Evolutionary conservation across 2,329 filamentous ascomycete genomes (phyloP), one percentile per base, ranked within the genome.

Genomic region (Pseudogymnoascus sp.): DNA sequence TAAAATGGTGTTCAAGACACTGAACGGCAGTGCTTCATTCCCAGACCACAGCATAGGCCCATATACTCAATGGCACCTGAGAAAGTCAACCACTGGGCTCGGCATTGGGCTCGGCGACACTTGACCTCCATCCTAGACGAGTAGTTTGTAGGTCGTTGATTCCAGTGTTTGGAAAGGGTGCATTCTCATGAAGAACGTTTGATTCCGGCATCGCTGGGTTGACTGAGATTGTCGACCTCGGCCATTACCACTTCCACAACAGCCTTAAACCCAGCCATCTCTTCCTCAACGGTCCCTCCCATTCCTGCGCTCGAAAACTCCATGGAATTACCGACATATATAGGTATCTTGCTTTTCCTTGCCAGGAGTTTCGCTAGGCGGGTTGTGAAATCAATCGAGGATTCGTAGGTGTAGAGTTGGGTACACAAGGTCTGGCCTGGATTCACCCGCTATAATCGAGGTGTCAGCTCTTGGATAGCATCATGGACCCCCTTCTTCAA

Each of bases 311-410:
- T 85, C 13, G 84, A 83, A 67, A 97, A 86, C 68, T 87, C 91
- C 70, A 96, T 86, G 35, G 92, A 96, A 73, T 90, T 96, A 21
- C 90, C 90, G 17, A 97, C 90, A 74, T 97, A 97, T n/a, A 90
- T 87, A 0, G 92, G 92, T 66, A 86, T 83, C 33, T 82, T 79
- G 28, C 87, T 83, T 69, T 85, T 88, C 62, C 86, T 84, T n/a
- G 89, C 90, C 13, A 97, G 76, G 1, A 96, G 82, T 74, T 90
- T 95, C 1, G 95, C 91, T 65, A 97, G 77, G 5, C 95, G 85
- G 1, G 87, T 90, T 1, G 93, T 88, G 74, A 97, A 96, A 74
- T 97, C 95, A 57, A 96, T 76, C 8, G 89, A 93, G 4, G 84
- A 80, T 70, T 91, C 86, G 31, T 88, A 84, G 0, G 85, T 84